Base-by-base conservation (phyloP, 2,329 filamentous ascomycete species). In the Chrysosporium queenslandicum region DNA sequence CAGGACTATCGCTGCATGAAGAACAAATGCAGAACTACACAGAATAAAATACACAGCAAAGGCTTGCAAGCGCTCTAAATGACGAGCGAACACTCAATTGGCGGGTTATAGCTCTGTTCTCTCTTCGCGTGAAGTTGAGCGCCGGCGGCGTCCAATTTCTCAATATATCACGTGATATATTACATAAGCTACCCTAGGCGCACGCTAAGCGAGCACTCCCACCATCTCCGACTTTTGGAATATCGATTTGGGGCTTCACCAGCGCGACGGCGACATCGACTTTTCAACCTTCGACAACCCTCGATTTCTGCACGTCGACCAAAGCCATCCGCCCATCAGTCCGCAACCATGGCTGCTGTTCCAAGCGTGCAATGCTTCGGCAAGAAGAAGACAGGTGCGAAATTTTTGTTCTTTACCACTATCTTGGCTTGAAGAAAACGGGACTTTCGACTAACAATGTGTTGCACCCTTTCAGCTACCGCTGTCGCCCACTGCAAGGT, bases 351-450 rank as follows among this genome's bases (percentile, higher is more conserved):
- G 83, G 84, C 86, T 75, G 77, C 83, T 68, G 77, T 80, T 67
- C 84, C 86, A 77, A 86, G 82, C 76, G 86, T 89, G 69, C 89
- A 95, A 83, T 95, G 89, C 86, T 96, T 97, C 86, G 90, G 90
- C 85, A 96, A 96, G 85, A 90, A 90, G 82, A 88, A 87, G 82
- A 89, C 83, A 71, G 74, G 74, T 76, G 68, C 61, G 70, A 61
- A 46, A 37, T n/a, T 47, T 37, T 23, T 12, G 4, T 20, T 54
- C 11, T 23, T 55, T 14, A 4, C 18, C 9, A 12, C 12, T 43
- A 45, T 50, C 46, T 49, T 21, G 37, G 53, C 46, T 39, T 25
- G 34, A 39, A 43, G 27, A 42, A 50, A 55, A 41, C 8, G 27
- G 39, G 8, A 14, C 7, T 58, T 60, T 61, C 61, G 66, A 56